phyloP scores from a whole-genome alignment of 83 land plant genomes.

The Thuja plicata region DNA sequence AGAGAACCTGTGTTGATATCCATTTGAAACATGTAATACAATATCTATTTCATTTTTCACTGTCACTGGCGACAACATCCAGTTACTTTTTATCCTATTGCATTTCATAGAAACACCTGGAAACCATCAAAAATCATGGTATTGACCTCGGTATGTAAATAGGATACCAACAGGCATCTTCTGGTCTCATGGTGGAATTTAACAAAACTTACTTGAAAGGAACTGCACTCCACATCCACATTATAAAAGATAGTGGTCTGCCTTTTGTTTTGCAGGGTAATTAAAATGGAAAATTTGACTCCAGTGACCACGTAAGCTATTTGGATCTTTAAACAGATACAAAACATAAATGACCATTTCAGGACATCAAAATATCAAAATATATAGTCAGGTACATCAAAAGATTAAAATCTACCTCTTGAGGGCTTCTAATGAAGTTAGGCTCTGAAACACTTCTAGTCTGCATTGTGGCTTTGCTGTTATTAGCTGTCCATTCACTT shows the following conservation, averaged over 20 bases:
- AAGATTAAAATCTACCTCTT: conserved; percentile 43
- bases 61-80: not conserved
- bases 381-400: not conserved
- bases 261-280: not conserved
- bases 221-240: not conserved
- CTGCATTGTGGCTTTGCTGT: conserved; percentile 36
- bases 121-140: not conserved
- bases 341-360: not conserved
- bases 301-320: not conserved
- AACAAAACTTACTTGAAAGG: not conserved
- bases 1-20: not conserved
- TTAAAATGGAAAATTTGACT: not conserved
- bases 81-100: not conserved
- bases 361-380: conserved; percentile 1
- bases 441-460: conserved; percentile 91
- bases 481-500: conserved; percentile 43
- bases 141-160: not conserved
- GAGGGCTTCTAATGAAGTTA: conserved; percentile 72
- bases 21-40: not conserved
- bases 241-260: not conserved
- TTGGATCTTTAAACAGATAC: not conserved
- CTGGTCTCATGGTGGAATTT: not conserved
- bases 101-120: not conserved
- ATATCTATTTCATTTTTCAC: not conserved
- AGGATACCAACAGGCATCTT: not conserved